Evolutionary conservation across 2,329 filamentous ascomycete species (phyloP).

Genomic region (Gnomoniopsis smithogilvyi): DNA sequence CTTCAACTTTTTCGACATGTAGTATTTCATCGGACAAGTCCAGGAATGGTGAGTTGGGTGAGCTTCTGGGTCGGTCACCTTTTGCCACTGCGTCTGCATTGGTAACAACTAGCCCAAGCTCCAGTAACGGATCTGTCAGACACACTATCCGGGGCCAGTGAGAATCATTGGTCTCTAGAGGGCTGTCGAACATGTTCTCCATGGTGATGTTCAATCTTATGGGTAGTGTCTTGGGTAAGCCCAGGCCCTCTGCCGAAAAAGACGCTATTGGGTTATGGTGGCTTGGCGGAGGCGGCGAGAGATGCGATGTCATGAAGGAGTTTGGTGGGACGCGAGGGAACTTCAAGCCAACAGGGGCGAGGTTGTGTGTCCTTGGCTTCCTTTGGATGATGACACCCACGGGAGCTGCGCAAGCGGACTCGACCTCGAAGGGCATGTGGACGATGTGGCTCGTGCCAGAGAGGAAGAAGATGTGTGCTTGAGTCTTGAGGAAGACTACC

Average conservation of each 20-base stretch:
- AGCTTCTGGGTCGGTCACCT: slow-evolving; percentile 34
- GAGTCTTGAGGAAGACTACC: slow-evolving; percentile 87
- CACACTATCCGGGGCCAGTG: slow-evolving; percentile 76
- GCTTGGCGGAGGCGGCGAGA: slow-evolving; percentile 46
- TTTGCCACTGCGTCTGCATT: slow-evolving; percentile 42
- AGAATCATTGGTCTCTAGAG: slow-evolving; percentile 49
- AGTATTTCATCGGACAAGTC: slow-evolving; percentile 78
- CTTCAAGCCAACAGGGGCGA: slow-evolving; percentile 50
- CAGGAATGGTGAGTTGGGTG: slow-evolving; percentile 54
- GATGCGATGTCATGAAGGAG: slow-evolving; percentile 74
- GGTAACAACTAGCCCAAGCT: slow-evolving; percentile 78
- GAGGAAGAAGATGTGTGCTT: slow-evolving; percentile 91
- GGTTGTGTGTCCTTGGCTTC: slow-evolving; percentile 56
- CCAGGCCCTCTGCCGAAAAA: slow-evolving; percentile 57
- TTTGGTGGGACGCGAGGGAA: slow-evolving; percentile 69
- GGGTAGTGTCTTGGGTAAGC: slow-evolving; percentile 51
- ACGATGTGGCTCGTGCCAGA: slow-evolving; percentile 84
- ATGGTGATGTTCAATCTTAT: slow-evolving; percentile 51
- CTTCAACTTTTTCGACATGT: slow-evolving; percentile 67
- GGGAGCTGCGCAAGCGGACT: slow-evolving; percentile 78
- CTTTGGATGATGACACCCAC: slow-evolving; percentile 83
- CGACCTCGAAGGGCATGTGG: slow-evolving; percentile 92
- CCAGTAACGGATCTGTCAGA: slow-evolving; percentile 79
- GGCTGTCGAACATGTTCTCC: slow-evolving; percentile 56
- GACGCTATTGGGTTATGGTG: slow-evolving; percentile 40